Evolutionary conservation across 1,139 yeast genomes (phyloP).

Genomic region (Pichia sp.): DNA sequence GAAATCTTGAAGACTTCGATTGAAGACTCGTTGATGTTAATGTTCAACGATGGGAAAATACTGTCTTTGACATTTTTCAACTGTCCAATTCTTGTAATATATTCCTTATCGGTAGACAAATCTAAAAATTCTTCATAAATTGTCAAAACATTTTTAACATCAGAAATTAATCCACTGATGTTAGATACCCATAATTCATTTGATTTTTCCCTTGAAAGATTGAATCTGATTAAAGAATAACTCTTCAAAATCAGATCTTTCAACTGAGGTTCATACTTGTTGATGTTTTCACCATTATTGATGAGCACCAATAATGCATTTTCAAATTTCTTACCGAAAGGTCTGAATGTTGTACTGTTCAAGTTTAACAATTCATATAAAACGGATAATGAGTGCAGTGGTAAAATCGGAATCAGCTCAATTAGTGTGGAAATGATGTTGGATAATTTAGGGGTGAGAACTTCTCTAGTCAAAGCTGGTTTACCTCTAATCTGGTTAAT

Average conservation of each 20-base stretch:
- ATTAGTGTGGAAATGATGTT: slow-evolving; percentile 49
- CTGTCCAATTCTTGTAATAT: slow-evolving; percentile 20
- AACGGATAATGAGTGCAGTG: slow-evolving; percentile 38
- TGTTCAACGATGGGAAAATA: slow-evolving; percentile 28
- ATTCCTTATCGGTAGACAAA: slow-evolving; percentile 44
- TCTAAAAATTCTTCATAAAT: slow-evolving; percentile 54
- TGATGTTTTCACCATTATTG: slow-evolving; percentile 17
- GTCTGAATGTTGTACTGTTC: slow-evolving; percentile 78
- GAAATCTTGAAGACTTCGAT: slow-evolving; percentile 42
- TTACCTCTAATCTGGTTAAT: slow-evolving; percentile 59
- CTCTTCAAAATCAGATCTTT: slow-evolving; percentile 38
- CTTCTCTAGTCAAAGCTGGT: slow-evolving; percentile 76
- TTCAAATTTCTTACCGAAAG: slow-evolving; percentile 58
- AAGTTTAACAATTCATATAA: slow-evolving; percentile 41
- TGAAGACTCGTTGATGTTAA: slow-evolving; percentile 49
- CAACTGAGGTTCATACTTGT: slow-evolving; percentile 26
- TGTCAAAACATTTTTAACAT: slow-evolving; percentile 42
- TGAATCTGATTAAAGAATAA: slow-evolving; percentile 50
- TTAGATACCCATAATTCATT: slow-evolving; percentile 30
- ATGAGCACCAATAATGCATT: slow-evolving; percentile 33
- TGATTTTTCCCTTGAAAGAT: slow-evolving; percentile 43
- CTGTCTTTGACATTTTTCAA: slow-evolving; percentile 29
- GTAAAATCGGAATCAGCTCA: slow-evolving; percentile 33
- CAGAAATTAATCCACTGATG: slow-evolving; percentile 30
- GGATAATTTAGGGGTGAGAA: slow-evolving; percentile 72